Evolutionary conservation across 208 protist species (phyloP).

Genomic region (Acanthamoeba lenticulata): DNA sequence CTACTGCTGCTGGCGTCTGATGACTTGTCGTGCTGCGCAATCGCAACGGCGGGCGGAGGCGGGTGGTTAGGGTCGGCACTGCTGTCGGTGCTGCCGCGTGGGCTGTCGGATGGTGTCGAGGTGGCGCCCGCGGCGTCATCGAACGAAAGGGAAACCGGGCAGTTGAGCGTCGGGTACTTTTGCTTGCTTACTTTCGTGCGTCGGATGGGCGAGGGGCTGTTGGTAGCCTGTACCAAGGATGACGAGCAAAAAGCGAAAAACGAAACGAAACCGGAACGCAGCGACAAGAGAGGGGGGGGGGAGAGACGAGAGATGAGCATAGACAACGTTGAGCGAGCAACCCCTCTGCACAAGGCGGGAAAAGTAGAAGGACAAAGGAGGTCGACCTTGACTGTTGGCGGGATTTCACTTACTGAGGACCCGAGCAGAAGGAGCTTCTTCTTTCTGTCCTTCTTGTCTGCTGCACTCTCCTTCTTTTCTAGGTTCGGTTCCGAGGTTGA

Average conservation of each 20-base stretch:
- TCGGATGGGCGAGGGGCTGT: background rate
- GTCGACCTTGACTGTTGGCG: background rate
- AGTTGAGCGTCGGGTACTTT: background rate
- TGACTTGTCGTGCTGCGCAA: background rate
- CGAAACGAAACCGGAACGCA: background rate
- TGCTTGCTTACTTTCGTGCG: background rate
- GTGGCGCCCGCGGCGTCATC: background rate
- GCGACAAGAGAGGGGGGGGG: background rate
- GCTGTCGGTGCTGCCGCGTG: background rate
- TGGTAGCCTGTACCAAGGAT: background rate
- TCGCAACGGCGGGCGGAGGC: background rate
- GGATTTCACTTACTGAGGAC: background rate
- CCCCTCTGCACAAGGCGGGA: too few species aligned
- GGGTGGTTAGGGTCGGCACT: background rate
- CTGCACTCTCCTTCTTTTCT: background rate
- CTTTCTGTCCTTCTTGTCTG: background rate
- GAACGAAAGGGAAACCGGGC: background rate
- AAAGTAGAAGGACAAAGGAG: background rate
- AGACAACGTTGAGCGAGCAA: too few species aligned
- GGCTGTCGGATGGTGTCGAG: background rate
- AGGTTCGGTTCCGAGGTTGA: background rate
- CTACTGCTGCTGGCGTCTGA: background rate
- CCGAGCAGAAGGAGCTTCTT: slow-evolving; percentile 25
- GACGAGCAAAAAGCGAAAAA: too few species aligned
- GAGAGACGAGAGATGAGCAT: too few species aligned